phyloP scores from a whole-genome alignment of 345 rosid genomes.

The Theobroma cacao region DNA sequence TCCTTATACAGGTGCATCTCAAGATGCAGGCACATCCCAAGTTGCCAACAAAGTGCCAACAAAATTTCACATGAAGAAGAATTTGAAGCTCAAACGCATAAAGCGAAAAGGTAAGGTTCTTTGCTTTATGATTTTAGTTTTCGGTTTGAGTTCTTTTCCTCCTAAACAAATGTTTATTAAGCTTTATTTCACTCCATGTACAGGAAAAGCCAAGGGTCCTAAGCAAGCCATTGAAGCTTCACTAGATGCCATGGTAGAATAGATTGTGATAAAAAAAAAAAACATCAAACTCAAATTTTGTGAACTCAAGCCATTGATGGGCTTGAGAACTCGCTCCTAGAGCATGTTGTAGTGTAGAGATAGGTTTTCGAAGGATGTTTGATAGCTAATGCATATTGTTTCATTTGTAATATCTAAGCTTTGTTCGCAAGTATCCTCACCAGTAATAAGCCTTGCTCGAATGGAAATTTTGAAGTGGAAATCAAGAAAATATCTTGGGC shows the following conservation, averaged over 20 bases:
- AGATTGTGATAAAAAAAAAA: background rate
- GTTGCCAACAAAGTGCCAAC: constrained; percentile 26
- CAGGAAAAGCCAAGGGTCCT: constrained; percentile 29
- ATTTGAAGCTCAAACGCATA: constrained; percentile 43
- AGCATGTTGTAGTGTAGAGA: background rate
- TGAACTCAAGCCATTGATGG: background rate
- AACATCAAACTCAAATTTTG: background rate
- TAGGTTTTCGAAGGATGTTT: background rate
- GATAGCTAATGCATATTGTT: background rate
- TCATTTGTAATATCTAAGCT: background rate
- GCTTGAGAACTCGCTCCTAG: background rate
- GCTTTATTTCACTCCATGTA: background rate
- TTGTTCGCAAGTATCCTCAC: background rate
- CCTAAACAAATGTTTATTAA: background rate
- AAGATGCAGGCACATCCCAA: constrained; percentile 27
- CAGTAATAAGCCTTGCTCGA: background rate
- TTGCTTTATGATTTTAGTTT: background rate
- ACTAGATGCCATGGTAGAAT: constrained; percentile 51
- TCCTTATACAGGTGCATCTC: background rate
- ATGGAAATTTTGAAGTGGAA: no score
- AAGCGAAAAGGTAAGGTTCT: constrained; percentile 38
- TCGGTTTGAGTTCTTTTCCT: background rate
- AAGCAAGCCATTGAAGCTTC: constrained; percentile 30
- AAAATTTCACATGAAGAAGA: constrained; percentile 51
- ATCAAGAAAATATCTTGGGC: no score